A percentile compares a stretch with the other conserved stretches of the same genome.
These are phyloP conservation scores for Barnettozyma wickerhamii DNA, from an alignment of 805 yeast species.

Conservation along the genomic window DNA sequence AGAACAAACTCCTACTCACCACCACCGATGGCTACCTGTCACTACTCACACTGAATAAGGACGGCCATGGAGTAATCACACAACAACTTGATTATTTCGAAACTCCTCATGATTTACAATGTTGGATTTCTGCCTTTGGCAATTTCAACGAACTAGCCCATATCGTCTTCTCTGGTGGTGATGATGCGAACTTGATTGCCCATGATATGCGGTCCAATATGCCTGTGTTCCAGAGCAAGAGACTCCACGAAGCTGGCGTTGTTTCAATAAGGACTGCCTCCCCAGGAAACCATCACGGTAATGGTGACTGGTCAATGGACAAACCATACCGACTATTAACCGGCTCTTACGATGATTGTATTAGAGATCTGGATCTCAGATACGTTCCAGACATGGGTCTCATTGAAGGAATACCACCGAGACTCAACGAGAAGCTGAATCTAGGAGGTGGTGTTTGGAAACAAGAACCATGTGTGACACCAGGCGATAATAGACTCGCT, in stretches of 20 bases:
- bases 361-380: constrained; percentile 68
- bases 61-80: constrained; percentile 17
- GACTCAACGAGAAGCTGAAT: constrained; percentile 37
- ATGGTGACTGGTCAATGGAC: constrained; percentile 37
- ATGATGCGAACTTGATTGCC: constrained; percentile 71
- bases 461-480: constrained; percentile 55
- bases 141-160: constrained; percentile 44
- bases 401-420: constrained; percentile 51
- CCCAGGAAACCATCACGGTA: constrained; percentile 30
- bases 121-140: constrained; percentile 85
- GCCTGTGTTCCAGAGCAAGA: constrained; percentile 33
- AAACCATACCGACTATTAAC: constrained; percentile 61
- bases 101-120: constrained; percentile 63
- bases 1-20: constrained; percentile 45
- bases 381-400: constrained; percentile 37
- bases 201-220: constrained; percentile 52
- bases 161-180: constrained; percentile 85
- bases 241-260: constrained; percentile 88
- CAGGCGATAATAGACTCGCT: constrained; percentile 45
- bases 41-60: constrained; percentile 24
- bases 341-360: constrained; percentile 86
- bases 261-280: constrained; percentile 67
- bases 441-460: constrained; percentile 98
- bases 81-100: constrained; percentile 15
- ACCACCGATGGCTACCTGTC: constrained; percentile 64